Evolutionary conservation across 176 grass and related monocot genomes (phyloP), one percentile per base, ranked within the genome.

Genomic region (Rhipidocladum racemiflorum): DNA sequence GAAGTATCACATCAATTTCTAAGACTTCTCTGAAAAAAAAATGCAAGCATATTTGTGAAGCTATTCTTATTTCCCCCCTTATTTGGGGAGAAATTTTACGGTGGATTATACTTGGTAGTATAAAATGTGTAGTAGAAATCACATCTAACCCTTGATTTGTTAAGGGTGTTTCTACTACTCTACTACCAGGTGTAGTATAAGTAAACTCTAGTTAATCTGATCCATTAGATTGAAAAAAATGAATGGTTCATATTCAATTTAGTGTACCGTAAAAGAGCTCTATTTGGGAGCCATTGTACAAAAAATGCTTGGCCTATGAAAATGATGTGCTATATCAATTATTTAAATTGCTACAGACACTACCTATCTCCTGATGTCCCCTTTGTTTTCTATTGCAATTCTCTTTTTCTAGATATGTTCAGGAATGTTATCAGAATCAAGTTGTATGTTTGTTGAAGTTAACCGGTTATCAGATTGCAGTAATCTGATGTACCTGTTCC

Each of bases 371-470:
- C 20, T 54, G 51, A n/a, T 54, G 17, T 9, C 51, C 51, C 51
- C 51, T 54, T 54, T 54, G 20, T 54, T 54, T 54, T 54, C 18
- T 54, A 9, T 54, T 18, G 51, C 51, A 54, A 21, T 54, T 54
- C 6, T n/a, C 18, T 50, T 54, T n/a, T 34, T 49, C 24, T 35
- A 46, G 44, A 38, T 49, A 38, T 11, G 21, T 53, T 14, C 16
- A 16, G 28, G 61, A 49, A 80, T 53, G 46, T 39, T 68, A 49
- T 79, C 76, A 74, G 29, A 75, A 23, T 75, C 32, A 55, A 57
- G 38, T 13, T 25, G 10, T 32, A 57, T 38, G 53, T 39, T 55
- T 36, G 51, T 38, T 75, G 51, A 59, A 57, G 32, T 75, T 38
- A 75, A 36, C 21, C 0, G 20, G 32, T 39, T 57, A 39, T 34